Conservation (phyloP, 208 protist genomes). For the Leishmania braziliensis region DNA sequence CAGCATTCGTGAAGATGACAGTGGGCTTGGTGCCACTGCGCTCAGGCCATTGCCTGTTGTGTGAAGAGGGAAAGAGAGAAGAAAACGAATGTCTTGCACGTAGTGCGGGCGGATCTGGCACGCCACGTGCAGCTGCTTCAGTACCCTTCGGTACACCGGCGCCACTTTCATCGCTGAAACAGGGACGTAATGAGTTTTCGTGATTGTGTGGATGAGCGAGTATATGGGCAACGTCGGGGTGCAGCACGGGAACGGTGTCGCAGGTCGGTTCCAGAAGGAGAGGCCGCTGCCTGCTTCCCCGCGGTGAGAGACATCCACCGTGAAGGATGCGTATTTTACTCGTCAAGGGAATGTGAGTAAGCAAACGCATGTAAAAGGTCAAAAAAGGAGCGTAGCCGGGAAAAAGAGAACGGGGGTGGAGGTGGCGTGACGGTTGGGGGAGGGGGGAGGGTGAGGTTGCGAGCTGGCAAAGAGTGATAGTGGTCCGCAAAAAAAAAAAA, state of each 20-base stretch:
- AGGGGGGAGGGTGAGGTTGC: not conserved
- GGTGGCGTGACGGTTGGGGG: not conserved
- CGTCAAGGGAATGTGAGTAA: not conserved
- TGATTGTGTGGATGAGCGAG: not conserved
- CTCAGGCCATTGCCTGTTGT: not conserved
- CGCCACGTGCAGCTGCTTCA: constrained; percentile 62
- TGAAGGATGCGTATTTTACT: not conserved
- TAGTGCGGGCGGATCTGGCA: constrained; percentile 52
- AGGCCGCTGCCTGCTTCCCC: not conserved
- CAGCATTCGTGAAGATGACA: not conserved
- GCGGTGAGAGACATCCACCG: not conserved
- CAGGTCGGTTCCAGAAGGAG: not conserved
- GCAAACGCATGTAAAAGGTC: not conserved
- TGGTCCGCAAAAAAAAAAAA: too few species aligned
- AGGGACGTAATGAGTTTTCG: not conserved
- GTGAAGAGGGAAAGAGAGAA: constrained; percentile 64
- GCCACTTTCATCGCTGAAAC: constrained; percentile 45
- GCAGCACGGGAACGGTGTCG: not conserved
- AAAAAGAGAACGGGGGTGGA: not conserved
- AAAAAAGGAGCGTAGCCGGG: not conserved
- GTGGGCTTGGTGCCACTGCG: not conserved
- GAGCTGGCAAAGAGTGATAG: not conserved
- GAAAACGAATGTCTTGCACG: constrained; percentile 78
- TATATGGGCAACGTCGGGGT: not conserved
- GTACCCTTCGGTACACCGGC: constrained; percentile 52